Evolutionary conservation across 345 rosid genomes (phyloP).

Genomic region (Gossypium longicalyx): DNA sequence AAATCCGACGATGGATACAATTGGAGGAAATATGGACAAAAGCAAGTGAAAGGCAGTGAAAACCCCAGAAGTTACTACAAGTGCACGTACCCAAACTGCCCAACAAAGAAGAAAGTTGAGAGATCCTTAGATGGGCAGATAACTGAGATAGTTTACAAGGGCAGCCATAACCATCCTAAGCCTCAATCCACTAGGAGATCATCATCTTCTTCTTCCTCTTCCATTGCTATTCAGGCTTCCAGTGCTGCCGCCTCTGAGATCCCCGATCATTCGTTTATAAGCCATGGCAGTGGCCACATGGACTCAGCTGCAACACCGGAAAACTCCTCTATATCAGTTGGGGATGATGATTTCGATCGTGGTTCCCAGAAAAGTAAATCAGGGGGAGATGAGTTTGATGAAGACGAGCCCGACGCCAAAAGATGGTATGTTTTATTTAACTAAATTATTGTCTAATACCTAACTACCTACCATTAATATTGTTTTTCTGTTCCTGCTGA

Average conservation of each 20-base stretch:
- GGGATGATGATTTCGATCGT: conserved; percentile 64
- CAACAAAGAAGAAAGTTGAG: conserved; percentile 92
- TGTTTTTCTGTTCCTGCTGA: background rate
- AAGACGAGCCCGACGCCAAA: conserved; percentile 76
- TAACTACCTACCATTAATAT: background rate
- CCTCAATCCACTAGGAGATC: conserved; percentile 69
- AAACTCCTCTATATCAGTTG: conserved; percentile 65
- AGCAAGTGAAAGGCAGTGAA: conserved; percentile 92
- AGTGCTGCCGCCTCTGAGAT: conserved; percentile 30
- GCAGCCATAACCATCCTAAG: conserved; percentile 84
- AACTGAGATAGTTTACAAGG: conserved; percentile 85
- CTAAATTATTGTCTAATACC: background rate
- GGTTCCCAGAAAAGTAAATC: conserved; percentile 57
- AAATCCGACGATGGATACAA: conserved; percentile 85
- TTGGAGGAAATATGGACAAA: conserved; percentile 98
- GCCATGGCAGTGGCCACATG: conserved; percentile 40
- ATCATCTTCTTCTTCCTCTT: conserved; percentile 36
- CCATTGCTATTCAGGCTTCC: conserved; percentile 31
- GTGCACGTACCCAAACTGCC: conserved; percentile 75
- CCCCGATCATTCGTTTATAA: conserved; percentile 45
- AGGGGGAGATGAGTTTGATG: conserved; percentile 59
- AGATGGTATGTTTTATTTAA: conserved; percentile 51
- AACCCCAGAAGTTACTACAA: conserved; percentile 93
- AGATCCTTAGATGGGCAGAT: conserved; percentile 75
- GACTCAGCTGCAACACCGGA: conserved; percentile 61